Evolutionary conservation across 1,284 basidiomycete species (phyloP).

Genomic region (Erythrobasidium hasegawianum): DNA sequence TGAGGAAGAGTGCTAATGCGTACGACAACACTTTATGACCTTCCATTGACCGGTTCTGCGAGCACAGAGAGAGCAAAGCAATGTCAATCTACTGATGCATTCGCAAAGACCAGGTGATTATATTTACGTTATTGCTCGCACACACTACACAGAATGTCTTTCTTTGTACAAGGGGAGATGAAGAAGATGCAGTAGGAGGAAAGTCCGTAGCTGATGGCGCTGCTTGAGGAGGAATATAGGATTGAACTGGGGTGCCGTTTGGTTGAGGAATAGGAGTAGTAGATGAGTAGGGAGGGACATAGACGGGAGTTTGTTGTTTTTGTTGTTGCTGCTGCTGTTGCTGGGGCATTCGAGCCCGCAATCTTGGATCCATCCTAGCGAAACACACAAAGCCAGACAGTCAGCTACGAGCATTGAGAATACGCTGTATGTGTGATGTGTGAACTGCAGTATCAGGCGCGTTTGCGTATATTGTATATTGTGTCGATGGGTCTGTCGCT

Average conservation of each 20-base stretch:
- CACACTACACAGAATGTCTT: conserved; percentile 93
- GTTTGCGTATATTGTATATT: conserved; percentile 26
- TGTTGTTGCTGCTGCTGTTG: conserved; percentile 20
- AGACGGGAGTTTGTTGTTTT: conserved; percentile 7
- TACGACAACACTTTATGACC: conserved; percentile 86
- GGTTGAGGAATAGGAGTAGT: background rate
- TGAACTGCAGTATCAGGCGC: too few relatives aligned
- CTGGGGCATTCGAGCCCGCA: conserved; percentile 18
- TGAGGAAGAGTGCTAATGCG: conserved; percentile 48
- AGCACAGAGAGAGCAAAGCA: conserved; percentile 8
- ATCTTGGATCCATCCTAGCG: conserved; percentile 32
- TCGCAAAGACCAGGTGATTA: background rate
- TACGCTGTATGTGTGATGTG: too few relatives aligned
- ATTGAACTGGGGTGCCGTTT: too few relatives aligned
- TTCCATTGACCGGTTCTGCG: conserved; percentile 97
- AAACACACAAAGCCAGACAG: background rate
- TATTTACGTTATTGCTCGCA: conserved; percentile 85
- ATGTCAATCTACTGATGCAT: conserved; percentile 3
- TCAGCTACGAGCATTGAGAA: too few relatives aligned
- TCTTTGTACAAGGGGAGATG: conserved; percentile 28
- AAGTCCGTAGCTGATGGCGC: too few relatives aligned
- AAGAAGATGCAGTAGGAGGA: too few relatives aligned
- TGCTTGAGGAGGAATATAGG: too few relatives aligned
- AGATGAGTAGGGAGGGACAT: too few relatives aligned
- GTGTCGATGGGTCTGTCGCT: background rate